Evolutionary conservation across 2,329 filamentous ascomycete genomes (phyloP), one percentile per base, ranked within the genome.

Genomic region (Alternaria gaisen): DNA sequence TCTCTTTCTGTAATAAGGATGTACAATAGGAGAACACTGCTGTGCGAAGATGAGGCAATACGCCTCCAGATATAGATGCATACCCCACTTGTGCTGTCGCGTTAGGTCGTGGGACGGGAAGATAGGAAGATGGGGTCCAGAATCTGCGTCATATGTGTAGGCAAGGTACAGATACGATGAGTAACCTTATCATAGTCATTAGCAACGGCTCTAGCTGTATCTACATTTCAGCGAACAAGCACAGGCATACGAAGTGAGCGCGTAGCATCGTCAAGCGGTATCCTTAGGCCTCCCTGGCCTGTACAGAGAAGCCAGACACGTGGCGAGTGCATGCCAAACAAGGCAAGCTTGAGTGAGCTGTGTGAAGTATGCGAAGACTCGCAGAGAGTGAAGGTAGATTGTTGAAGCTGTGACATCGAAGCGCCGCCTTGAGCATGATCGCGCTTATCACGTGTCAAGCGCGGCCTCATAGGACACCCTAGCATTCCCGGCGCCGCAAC

Each of bases 401-500:
- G 22, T 16, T 36, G 42, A 22, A 32, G 57, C 41, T 36, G 42
- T 26, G 47, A 32, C 42, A 41, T 36, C 2, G 36, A 38, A 38
- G 30, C 51, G 48, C 50, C 28, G n/a, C 28, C 28, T 32, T 10
- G 26, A 32, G 24, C 34, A 26, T 30, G 26, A 36, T 36, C 30
- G 46, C 9, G 46, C 30, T 22, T 54, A 53, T 64, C 65, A 67
- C 65, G 65, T 67, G 65, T 59, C 54, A 53, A 44, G 56, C 51
- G 60, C 52, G 54, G 30, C 46, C 12, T 56, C 48, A 24, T 55
- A 56, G 48, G 66, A 67, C 68, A 72, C 63, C 63, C 54, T 64
- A 63, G 69, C 69, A 70, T 72, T 65, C 64, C 67, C 65, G 66
- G 43, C 44, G 60, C 65, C 60, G 62, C 61, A 58, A 60, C 48